Base-by-base conservation (phyloP, 805 yeast genomes). In the Candida incommunis region DNA sequence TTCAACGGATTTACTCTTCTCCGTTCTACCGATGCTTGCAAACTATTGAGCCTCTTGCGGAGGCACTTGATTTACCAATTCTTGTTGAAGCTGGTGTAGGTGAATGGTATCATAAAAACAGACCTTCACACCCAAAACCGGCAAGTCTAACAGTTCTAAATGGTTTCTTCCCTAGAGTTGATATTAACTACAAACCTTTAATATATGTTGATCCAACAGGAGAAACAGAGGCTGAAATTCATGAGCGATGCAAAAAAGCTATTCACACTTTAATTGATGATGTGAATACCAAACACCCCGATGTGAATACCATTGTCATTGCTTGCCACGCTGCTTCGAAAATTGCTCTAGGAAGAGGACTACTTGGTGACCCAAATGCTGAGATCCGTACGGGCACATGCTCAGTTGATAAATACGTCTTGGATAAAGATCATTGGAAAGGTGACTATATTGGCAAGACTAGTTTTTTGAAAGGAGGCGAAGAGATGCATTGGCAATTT, bases 401-500 rank as follows among this genome's bases (percentile, higher is more conserved):
- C 58, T 80, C 95, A 0, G 60, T 90, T 43, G 95, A 86, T 56
- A 72, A 72, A 51, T 86, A 71, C 55, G 61, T n/a, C 44, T 50
- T 46, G 34, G 45, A 52, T 2, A 58, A 50, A 1, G 52, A 49
- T 3, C 58, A 57, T 1, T 90, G 96, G 96, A 59, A 54, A 3
- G 57, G 80, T 44, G 67, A 67, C 18, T 69, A 73, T 71, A 84
- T 83, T 58, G 96, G 96, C 3, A 71, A 76, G 50, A 75, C 85
- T 4, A 77, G 72, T 40, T 87, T 80, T 54, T 66, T 90, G 49
- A 60, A 73, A 4, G 62, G 70, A 4, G 97, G 97, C 4, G 92
- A 88, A 55, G 96, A 87, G 60, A 85, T 86, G 94, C 80, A 84
- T 57, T 88, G 96, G 96, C 76, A 80, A 54, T 90, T 87, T 66